Evolutionary conservation across 1,139 yeast species (phyloP).

Genomic region (Williopsis jadinii): DNA sequence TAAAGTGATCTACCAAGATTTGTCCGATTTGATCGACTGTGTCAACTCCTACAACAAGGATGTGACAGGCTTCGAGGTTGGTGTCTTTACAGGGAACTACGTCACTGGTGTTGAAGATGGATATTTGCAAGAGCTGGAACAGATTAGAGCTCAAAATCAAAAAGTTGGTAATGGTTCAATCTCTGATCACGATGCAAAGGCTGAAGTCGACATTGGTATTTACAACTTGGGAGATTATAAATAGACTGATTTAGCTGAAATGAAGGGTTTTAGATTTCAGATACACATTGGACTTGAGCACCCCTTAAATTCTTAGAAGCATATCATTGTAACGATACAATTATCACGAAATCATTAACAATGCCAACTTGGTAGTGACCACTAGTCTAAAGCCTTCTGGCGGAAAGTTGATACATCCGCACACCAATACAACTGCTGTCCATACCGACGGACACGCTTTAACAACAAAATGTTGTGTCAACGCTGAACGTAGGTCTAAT

Average conservation of each 20-base stretch:
- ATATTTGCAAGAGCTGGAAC: constrained; percentile 76
- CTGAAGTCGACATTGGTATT: constrained; percentile 86
- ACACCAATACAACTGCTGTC: too few relatives aligned
- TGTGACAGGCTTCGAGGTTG: constrained; percentile 76
- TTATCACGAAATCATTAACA: not conserved
- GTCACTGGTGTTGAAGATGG: constrained; percentile 87
- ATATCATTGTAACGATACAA: not conserved
- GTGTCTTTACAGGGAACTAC: constrained; percentile 94
- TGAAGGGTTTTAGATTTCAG: not conserved
- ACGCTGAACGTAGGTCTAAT: not conserved
- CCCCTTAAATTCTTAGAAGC: not conserved
- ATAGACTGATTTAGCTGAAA: constrained; percentile 1
- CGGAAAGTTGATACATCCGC: too few relatives aligned
- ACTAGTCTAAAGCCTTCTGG: not conserved
- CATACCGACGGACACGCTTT: too few relatives aligned
- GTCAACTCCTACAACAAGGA: constrained; percentile 43
- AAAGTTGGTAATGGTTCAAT: constrained; percentile 36
- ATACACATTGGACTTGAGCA: not conserved
- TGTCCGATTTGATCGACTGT: constrained; percentile 75
- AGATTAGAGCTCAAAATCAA: constrained; percentile 76
- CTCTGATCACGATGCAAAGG: constrained; percentile 58
- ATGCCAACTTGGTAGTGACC: not conserved
- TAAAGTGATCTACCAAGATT: constrained; percentile 78
- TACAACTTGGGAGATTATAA: constrained; percentile 80
- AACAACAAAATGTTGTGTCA: not conserved